Base-by-base conservation (phyloP, 2,329 filamentous ascomycete genomes). In the Aspergillus japonicus region DNA sequence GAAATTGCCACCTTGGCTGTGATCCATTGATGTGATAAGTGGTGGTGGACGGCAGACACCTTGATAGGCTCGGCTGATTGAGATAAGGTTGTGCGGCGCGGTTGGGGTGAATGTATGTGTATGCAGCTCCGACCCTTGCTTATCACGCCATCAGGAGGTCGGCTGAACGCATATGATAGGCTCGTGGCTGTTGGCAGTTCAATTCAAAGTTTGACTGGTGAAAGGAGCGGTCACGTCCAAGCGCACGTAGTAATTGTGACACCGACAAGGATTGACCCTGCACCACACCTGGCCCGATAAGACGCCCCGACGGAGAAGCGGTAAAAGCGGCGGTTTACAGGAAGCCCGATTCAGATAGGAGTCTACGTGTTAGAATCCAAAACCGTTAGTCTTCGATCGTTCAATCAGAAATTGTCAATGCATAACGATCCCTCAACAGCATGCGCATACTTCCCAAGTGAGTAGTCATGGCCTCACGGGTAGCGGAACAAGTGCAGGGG, bases 301-400 rank as follows among this genome's bases (percentile, higher is more conserved):
- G 44, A 47, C 42, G 53, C 54, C 53, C 54, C 60, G 50, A 50
- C 54, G 54, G 49, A 50, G 47, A 60, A 51, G 56, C 48, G 52
- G 35, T 57, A 21, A 52, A 52, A 44, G 60, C 47, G 57, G 56
- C 64, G 62, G 59, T 65, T 69, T 78, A 81, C 67, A 81, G 68
- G 69, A 81, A 81, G 61, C 78, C 78, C 53, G 78, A 81, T 69
- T 81, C 78, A 59, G 78, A 80, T 47, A 81, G 71, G 55, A 81
- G 73, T 76, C 77, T 79, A 78, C 75, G 72, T 58, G 61, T 57
- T 63, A 62, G 63, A 62, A 59, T 66, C 58, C 66, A 69, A 67
- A 61, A 65, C 64, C 60, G 74, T 75, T 71, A 75, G 71, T 75
- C 67, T 68, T 66, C 64, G 60, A 60, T 65, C 64, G 62, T 66